Evolutionary conservation across 2,329 filamentous ascomycete genomes (phyloP).

Genomic region (Chrysosporium keratinophilum): DNA sequence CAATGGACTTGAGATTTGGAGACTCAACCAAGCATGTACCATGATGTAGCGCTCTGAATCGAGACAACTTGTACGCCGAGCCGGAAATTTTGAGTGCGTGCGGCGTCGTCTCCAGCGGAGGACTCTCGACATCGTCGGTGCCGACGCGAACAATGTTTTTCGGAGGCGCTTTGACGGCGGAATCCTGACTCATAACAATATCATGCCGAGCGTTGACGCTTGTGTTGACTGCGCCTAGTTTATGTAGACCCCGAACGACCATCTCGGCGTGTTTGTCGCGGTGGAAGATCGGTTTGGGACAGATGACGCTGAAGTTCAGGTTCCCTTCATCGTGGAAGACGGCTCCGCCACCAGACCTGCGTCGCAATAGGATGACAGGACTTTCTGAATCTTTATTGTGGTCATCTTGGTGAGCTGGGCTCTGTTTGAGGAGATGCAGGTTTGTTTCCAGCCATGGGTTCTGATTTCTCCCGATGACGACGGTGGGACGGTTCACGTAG

Average conservation of each 20-base stretch:
- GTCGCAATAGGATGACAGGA: conserved; percentile 58
- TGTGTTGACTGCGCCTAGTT: conserved; percentile 40
- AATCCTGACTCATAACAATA: conserved; percentile 61
- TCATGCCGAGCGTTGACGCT: conserved; percentile 86
- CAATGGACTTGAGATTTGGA: conserved; percentile 60
- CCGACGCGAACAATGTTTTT: conserved; percentile 14
- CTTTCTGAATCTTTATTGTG: conserved; percentile 18
- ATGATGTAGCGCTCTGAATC: conserved; percentile 74
- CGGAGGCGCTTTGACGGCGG: conserved; percentile 17
- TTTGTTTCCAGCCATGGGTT: conserved; percentile 95
- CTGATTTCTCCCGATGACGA: conserved; percentile 92
- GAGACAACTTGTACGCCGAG: conserved; percentile 87
- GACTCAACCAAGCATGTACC: conserved; percentile 78
- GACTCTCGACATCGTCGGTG: conserved; percentile 40
- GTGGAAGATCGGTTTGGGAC: conserved; percentile 64
- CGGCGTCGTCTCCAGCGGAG: conserved; percentile 23
- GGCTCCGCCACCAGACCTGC: conserved; percentile 78
- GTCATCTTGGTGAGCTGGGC: conserved; percentile 4
- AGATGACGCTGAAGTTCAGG: conserved; percentile 89
- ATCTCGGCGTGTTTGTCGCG: conserved; percentile 83
- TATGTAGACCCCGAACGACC: conserved; percentile 71
- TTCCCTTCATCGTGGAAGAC: conserved; percentile 93
- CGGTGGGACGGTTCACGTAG: conserved; percentile 75
- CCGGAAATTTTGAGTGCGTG: conserved; percentile 71
- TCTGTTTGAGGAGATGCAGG: conserved; percentile 46